A percentile compares a stretch with the other conserved stretches of the same genome.
Conservation (phyloP, 495 filamentous ascomycete genomes). For the Terfezia boudieri region DNA sequence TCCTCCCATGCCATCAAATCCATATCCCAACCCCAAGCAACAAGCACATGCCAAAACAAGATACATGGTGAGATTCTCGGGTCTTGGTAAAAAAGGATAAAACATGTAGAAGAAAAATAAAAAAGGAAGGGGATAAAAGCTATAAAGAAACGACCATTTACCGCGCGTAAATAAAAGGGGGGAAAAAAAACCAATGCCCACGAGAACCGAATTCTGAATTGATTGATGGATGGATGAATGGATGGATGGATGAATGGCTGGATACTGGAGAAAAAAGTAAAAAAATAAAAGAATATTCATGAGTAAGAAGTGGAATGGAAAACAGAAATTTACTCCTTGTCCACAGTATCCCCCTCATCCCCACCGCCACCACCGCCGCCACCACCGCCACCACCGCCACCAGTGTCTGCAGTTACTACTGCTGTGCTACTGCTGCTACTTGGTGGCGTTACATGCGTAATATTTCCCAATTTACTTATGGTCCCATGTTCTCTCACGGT, state of each 20-base stretch:
- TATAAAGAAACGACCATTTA: conserved; percentile 21
- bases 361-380: conserved; percentile 9
- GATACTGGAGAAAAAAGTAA: conserved; percentile 4
- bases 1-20: too few relatives aligned
- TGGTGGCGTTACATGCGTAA: conserved; percentile 4
- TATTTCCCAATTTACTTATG: neutral
- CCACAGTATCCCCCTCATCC: conserved; percentile 24
- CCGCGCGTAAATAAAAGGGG: conserved; percentile 19
- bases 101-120: neutral
- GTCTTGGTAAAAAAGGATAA: too few relatives aligned
- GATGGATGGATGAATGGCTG: too few relatives aligned
- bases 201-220: too few relatives aligned
- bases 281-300: conserved; percentile 12
- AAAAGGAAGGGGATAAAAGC: neutral
- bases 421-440: conserved; percentile 9
- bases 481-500: neutral
- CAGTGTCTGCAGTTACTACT: conserved; percentile 9
- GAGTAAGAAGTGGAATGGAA: neutral
- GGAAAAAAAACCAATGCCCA: conserved; percentile 1
- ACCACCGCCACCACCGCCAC: conserved; percentile 6
- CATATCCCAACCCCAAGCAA: too few relatives aligned
- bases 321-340: conserved; percentile 18
- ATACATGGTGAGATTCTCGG: too few relatives aligned
- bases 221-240: too few relatives aligned
- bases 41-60: too few relatives aligned